phyloP scores from a whole-genome alignment of 2,329 filamentous ascomycete species.

The Aureobasidium sp. region DNA sequence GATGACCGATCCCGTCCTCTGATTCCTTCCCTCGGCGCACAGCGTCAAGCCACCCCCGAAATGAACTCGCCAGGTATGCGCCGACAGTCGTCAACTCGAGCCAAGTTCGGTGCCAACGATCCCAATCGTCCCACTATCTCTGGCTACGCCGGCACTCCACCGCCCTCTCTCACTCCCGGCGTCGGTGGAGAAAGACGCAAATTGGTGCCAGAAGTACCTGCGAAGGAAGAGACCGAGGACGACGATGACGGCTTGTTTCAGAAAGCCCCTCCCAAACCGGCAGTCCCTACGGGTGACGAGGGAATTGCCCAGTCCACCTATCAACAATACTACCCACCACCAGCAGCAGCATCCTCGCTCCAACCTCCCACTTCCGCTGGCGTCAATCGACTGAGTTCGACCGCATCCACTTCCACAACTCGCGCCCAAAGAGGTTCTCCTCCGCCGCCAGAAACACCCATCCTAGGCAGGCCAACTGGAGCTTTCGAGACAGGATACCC shows the following conservation, averaged over 20 bases:
- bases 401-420: conserved; percentile 88
- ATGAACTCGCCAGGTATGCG: conserved; percentile 20
- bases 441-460: conserved; percentile 86
- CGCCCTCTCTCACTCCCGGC: conserved; percentile 20
- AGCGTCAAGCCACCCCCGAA: conserved; percentile 30
- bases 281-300: conserved; percentile 19
- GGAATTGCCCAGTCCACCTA: conserved; percentile 10
- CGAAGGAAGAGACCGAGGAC: conserved; percentile 50
- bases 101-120: conserved; percentile 42
- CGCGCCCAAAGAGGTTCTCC: conserved; percentile 87
- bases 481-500: conserved; percentile 74
- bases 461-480: conserved; percentile 62
- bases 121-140: conserved; percentile 42
- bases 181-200: conserved; percentile 51
- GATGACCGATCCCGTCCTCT: conserved; percentile 31
- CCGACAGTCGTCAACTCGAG: conserved; percentile 24
- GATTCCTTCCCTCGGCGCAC: conserved; percentile 31
- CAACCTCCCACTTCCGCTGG: conserved; percentile 47
- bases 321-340: conserved; percentile 58
- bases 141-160: conserved; percentile 37
- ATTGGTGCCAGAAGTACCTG: conserved; percentile 65
- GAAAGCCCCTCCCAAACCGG: conserved; percentile 41
- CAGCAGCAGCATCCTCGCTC: conserved; percentile 33
- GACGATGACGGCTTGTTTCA: conserved; percentile 63
- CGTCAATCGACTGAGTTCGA: conserved; percentile 64